Base-by-base conservation (phyloP, 441 rosid genomes). In the Eruca vesicaria region DNA sequence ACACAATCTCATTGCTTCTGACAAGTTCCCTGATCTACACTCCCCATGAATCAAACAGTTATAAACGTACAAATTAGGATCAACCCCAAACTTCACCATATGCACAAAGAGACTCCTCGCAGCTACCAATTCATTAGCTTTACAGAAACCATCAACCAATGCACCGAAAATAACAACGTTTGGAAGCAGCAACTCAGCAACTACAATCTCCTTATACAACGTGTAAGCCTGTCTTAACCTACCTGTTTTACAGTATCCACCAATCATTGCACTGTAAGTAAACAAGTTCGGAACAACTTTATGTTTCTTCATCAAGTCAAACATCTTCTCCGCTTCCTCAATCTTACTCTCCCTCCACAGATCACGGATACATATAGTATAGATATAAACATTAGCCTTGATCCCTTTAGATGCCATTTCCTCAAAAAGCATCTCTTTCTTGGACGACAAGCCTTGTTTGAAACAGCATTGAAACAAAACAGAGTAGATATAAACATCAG, bases 91-190 rank as follows among this genome's bases (percentile, higher is more conserved):
- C 71, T 89, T 89, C 43, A 63, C 75, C 93, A 91, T 85, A 72
- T 72, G 82, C 72, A 60, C 87, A 50, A 86, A 84, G 21, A 86
- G 68, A 69, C 76, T 81, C 77, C 85, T 82, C 6, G 88, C 89
- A 18, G 83, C 78, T 7, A 71, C 75, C 70, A 83, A 61, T 76
- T 86, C 85, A 18, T 79, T 81, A 21, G 71, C 81, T 81, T 84
- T 89, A 75, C 95, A 87, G 63, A 92, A 85, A 10, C 86, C 92
- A 85, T 87, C 85, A 1, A 85, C 63, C 48, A 92, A 76, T 55
- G 78, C 76, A 29, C 92, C 90, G 18, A 84, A 88, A 1, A 89
- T 73, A 56, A 89, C 79, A 79, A 84, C 80, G 80, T 84, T 80
- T 57, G 96, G 95, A 55, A 45, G 75, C 58, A 45, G 77, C 48